These are phyloP conservation scores for Penicillium lividum DNA, from an alignment of 495 filamentous ascomycete genomes.

Conservation along the genomic window DNA sequence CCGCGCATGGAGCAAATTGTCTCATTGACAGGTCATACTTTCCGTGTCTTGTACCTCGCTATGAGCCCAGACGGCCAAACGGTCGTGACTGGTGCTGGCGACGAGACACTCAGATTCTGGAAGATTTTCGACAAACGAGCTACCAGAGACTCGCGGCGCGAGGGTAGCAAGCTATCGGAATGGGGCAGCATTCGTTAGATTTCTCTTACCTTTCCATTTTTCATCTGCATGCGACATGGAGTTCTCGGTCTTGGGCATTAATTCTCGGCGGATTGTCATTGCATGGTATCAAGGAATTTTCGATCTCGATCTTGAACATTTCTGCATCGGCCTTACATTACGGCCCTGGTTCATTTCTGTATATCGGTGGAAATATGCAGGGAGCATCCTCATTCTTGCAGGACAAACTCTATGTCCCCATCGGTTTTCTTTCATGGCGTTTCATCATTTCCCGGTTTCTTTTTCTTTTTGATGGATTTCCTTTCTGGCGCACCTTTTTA, in stretches of 20 bases:
- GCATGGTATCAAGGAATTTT: conserved; percentile 27
- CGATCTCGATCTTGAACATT: conserved; percentile 13
- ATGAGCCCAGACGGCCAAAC: conserved; percentile 96
- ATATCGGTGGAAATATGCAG: background rate
- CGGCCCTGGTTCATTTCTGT: background rate
- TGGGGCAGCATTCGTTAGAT: conserved; percentile 26
- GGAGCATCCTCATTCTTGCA: background rate
- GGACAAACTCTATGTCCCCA: background rate
- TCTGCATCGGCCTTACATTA: conserved; percentile 38
- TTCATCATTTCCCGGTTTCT: background rate
- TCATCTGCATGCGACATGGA: conserved; percentile 43
- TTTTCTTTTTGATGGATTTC: conserved; percentile 15
- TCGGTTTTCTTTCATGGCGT: background rate
- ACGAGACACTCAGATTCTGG: conserved; percentile 97
- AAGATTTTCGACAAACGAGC: conserved; percentile 79
- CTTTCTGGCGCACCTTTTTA: conserved; percentile 17
- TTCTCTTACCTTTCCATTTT: conserved; percentile 15
- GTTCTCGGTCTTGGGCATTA: conserved; percentile 33
- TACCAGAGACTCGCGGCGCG: conserved; percentile 52
- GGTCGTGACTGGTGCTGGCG: conserved; percentile 93
- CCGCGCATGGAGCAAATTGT: conserved; percentile 96
- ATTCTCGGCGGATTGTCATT: conserved; percentile 20
- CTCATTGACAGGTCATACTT: conserved; percentile 93
- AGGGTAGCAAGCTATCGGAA: conserved; percentile 60
- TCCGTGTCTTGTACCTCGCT: conserved; percentile 90